Conservation (phyloP, 2,329 filamentous ascomycete species). For the Lasiodiplodia sp. region DNA sequence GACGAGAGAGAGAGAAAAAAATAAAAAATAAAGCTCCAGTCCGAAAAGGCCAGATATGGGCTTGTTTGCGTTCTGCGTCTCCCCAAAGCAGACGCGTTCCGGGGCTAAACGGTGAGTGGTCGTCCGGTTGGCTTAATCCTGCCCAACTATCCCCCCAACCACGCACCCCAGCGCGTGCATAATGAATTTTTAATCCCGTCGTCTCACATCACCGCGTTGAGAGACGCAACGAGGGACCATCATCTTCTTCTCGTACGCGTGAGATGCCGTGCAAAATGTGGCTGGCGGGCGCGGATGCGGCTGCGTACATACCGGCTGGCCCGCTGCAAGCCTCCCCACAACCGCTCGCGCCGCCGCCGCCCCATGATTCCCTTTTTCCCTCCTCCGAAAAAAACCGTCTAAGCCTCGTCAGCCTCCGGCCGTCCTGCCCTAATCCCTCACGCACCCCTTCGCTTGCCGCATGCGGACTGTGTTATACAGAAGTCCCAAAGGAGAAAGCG, state of each 20-base stretch:
- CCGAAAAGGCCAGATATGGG: neutral
- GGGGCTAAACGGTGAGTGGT: neutral
- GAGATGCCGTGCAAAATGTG: constrained; percentile 1
- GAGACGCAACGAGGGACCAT: neutral
- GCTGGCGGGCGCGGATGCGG: constrained; percentile 26
- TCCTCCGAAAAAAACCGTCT: neutral
- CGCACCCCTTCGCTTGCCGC: neutral
- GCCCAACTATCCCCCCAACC: neutral
- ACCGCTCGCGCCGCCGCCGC: neutral
- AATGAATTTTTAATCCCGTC: neutral
- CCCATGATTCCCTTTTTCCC: neutral
- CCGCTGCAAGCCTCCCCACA: constrained; percentile 10
- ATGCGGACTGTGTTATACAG: neutral
- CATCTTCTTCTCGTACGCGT: neutral
- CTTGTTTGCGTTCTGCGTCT: neutral
- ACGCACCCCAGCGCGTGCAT: neutral
- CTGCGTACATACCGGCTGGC: constrained; percentile 22
- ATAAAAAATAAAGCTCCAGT: neutral
- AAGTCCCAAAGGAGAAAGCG: neutral
- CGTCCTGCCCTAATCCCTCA: neutral
- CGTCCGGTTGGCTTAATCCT: neutral
- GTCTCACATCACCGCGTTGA: too few species aligned
- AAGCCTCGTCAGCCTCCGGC: neutral
- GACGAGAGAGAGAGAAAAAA: neutral
- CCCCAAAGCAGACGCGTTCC: neutral